Conservation (phyloP, 495 filamentous ascomycete genomes). For the Melanomma pulvis-pyrius region DNA sequence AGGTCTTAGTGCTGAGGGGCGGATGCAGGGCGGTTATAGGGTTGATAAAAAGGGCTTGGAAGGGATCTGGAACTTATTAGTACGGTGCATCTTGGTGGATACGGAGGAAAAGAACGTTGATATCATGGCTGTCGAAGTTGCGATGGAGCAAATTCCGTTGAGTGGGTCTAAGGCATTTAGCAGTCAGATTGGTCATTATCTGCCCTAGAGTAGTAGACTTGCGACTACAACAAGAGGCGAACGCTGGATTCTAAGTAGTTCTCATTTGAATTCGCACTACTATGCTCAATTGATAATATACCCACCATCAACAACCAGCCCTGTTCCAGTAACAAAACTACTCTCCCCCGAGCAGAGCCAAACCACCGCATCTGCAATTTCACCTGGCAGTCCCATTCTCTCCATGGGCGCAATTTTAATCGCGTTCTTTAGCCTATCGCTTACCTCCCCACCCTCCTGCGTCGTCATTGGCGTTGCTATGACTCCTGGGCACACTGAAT, state of each 20-base stretch:
- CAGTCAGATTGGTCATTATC: too few species aligned
- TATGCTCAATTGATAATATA: conserved; percentile 32
- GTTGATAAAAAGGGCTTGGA: too few species aligned
- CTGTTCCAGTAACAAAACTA: conserved; percentile 47
- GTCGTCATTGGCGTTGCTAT: conserved; percentile 46
- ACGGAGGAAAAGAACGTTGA: too few species aligned
- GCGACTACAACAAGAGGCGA: too few species aligned
- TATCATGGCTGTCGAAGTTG: too few species aligned
- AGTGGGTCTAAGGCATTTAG: too few species aligned
- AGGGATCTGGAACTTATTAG: too few species aligned
- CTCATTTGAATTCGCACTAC: background rate
- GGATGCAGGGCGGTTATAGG: too few species aligned
- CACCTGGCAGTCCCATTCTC: conserved; percentile 42
- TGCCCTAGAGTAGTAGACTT: too few species aligned
- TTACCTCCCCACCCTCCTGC: background rate
- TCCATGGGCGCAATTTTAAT: conserved; percentile 45
- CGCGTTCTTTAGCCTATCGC: conserved; percentile 37
- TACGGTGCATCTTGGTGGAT: too few species aligned
- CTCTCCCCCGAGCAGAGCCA: conserved; percentile 47
- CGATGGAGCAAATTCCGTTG: too few species aligned
- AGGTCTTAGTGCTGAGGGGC: too few species aligned
- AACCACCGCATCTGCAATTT: conserved; percentile 47
- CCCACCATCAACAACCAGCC: conserved; percentile 40
- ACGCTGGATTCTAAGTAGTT: background rate
- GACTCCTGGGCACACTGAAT: conserved; percentile 54